These are phyloP conservation scores for Kluyveromyces starmeri DNA, from an alignment of 805 yeast genomes.

Conservation along the genomic window DNA sequence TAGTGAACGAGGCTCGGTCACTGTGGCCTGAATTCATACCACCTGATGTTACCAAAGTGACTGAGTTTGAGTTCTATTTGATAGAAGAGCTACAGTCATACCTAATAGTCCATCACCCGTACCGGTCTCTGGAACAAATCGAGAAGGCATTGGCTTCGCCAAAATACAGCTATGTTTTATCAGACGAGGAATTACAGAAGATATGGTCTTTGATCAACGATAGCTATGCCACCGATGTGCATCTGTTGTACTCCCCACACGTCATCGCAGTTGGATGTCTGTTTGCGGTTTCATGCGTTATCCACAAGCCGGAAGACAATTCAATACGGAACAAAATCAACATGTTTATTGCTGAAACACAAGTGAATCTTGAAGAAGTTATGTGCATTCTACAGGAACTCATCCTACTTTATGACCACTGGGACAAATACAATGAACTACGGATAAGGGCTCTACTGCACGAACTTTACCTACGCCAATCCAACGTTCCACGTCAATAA, in stretches of 20 bases:
- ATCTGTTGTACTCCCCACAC: conserved; percentile 81
- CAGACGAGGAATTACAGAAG: conserved; percentile 67
- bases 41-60: conserved; percentile 80
- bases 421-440: conserved; percentile 80
- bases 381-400: conserved; percentile 80
- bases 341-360: conserved; percentile 60
- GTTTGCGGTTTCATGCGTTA: conserved; percentile 54
- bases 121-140: conserved; percentile 50
- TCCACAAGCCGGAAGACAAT: conserved; percentile 6
- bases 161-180: conserved; percentile 27
- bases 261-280: conserved; percentile 73
- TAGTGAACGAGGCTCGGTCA: conserved; percentile 75
- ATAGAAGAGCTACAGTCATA: conserved; percentile 78
- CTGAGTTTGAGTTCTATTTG: conserved; percentile 91
- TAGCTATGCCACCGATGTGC: conserved; percentile 79
- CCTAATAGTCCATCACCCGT: conserved; percentile 69
- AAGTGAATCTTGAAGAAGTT: conserved; percentile 67
- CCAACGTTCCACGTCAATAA: neutral
- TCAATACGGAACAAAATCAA: conserved; percentile 16
- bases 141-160: conserved; percentile 32
- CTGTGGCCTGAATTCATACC: conserved; percentile 95
- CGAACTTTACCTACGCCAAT: conserved; percentile 18
- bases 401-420: conserved; percentile 68
- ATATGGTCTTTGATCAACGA: conserved; percentile 89
- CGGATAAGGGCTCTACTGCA: conserved; percentile 35